Percentiles rank a stretch among this genome's conserved stretches.
Evolutionary conservation across 495 filamentous ascomycete genomes (phyloP).

Genomic region (Neurospora sp.): DNA sequence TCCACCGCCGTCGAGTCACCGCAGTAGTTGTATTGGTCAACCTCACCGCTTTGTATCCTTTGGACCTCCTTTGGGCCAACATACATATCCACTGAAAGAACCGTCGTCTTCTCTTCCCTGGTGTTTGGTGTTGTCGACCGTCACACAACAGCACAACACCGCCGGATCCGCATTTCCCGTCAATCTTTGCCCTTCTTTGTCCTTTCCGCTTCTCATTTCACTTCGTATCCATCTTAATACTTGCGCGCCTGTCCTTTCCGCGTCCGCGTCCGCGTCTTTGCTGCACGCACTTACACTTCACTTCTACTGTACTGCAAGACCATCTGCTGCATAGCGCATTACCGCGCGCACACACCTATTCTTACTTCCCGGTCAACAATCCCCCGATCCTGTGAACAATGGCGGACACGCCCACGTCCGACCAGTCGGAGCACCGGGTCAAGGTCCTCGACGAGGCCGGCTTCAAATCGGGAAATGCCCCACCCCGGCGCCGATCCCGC

Average conservation of each 20-base stretch:
- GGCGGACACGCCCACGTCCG: neutral
- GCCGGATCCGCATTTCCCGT: neutral
- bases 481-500: constrained; percentile 5
- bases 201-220: neutral
- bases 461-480: neutral
- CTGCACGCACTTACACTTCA: neutral
- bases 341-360: neutral
- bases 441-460: neutral
- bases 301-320: neutral
- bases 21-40: neutral
- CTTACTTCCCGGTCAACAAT: neutral
- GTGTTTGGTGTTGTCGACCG: neutral
- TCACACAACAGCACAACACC: neutral
- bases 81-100: neutral
- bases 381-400: neutral
- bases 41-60: neutral
- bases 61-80: neutral
- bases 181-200: neutral
- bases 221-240: neutral
- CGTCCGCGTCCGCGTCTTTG: neutral
- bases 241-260: neutral
- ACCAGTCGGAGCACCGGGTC: neutral
- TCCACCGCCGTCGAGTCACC: neutral
- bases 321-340: neutral
- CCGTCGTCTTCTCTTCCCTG: neutral